Percentiles rank a stretch among this genome's conserved stretches.
Evolutionary conservation across 306 rosid species (phyloP).

Genomic region (Quercus glauca): DNA sequence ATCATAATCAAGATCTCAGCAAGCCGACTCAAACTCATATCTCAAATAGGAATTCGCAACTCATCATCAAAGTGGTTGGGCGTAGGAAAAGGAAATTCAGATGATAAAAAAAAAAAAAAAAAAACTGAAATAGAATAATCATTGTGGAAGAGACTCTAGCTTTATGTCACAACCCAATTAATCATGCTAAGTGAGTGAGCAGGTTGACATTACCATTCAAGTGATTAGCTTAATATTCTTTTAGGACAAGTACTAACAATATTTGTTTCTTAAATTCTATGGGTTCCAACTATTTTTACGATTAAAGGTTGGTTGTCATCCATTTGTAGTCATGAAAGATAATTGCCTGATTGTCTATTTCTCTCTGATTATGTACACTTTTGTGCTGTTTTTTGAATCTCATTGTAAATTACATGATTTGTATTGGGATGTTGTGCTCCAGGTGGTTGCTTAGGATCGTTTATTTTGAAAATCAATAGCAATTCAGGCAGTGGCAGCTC

Average conservation of each 20-base stretch:
- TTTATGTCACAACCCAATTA: conserved; percentile 69
- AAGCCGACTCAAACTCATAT: too few species aligned
- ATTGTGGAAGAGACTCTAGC: conserved; percentile 78
- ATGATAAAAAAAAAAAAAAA: too few species aligned
- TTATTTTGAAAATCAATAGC: conserved; percentile 44
- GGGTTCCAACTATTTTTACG: conserved; percentile 57
- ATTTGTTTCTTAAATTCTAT: conserved; percentile 6
- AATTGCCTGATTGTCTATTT: neutral
- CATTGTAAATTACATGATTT: neutral
- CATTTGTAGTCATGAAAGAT: neutral
- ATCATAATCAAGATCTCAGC: too few species aligned
- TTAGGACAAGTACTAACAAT: neutral
- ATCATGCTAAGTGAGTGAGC: conserved; percentile 62
- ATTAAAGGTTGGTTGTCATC: conserved; percentile 46
- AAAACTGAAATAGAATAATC: conserved; percentile 45
- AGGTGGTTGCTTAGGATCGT: conserved; percentile 65
- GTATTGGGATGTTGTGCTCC: conserved; percentile 28
- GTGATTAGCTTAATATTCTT: neutral
- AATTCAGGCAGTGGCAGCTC: conserved; percentile 27
- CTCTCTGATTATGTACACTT: neutral
- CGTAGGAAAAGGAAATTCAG: too few species aligned
- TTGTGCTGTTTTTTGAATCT: conserved; percentile 3
- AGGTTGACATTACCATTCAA: neutral
- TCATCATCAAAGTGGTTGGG: too few species aligned
- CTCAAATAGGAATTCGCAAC: too few species aligned